phyloP scores from a whole-genome alignment of 768 basidiomycete genomes.

The Polyporus arcularius region DNA sequence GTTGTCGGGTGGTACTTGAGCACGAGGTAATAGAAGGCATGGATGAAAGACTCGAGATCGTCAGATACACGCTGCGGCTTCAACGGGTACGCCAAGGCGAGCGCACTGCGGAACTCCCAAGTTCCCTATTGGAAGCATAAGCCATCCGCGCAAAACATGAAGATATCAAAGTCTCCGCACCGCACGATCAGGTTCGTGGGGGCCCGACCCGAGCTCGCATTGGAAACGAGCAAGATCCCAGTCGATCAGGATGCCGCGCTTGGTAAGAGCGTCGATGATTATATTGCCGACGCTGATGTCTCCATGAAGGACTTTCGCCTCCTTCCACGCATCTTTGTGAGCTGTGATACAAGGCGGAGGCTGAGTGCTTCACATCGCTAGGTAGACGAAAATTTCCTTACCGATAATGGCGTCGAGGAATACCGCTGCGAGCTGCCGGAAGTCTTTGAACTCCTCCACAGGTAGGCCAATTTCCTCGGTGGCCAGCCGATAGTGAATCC shows the following conservation, averaged over 20 bases:
- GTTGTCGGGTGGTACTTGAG: background rate
- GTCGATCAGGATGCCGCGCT: too few relatives aligned
- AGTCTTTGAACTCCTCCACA: constrained; percentile 1
- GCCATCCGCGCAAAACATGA: too few relatives aligned
- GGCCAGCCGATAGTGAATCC: constrained; percentile 10
- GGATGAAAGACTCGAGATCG: background rate
- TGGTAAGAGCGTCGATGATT: background rate
- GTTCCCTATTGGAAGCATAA: background rate
- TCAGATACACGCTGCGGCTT: background rate
- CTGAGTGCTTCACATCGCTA: too few relatives aligned
- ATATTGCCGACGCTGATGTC: constrained; percentile 1
- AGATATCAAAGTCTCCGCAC: too few relatives aligned
- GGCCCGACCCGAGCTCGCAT: background rate
- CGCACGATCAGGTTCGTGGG: too few relatives aligned
- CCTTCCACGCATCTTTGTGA: background rate
- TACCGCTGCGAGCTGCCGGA: background rate
- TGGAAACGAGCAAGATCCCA: too few relatives aligned
- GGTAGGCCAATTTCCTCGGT: constrained; percentile 4
- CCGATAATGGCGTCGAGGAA: background rate
- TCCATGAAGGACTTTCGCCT: background rate
- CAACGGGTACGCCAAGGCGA: background rate
- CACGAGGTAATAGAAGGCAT: background rate
- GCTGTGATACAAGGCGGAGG: background rate
- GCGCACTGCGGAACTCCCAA: background rate
- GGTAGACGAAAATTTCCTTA: background rate